These are phyloP conservation scores for Wallemia mellicola DNA, from an alignment of 1,284 basidiomycete species.

Conservation along the genomic window DNA sequence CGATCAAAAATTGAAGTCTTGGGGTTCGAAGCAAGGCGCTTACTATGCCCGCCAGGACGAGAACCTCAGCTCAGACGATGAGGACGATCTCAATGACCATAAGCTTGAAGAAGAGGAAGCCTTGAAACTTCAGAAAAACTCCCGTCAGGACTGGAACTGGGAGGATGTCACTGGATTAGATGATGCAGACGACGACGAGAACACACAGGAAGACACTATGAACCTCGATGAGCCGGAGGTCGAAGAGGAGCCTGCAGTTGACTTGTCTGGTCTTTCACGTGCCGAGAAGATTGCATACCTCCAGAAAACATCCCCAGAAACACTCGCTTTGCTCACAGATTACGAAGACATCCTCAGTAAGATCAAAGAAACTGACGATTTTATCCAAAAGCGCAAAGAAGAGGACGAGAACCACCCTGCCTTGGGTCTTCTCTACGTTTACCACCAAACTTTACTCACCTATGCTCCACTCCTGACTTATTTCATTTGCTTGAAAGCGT, in stretches of 20 bases:
- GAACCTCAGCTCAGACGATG: too few species aligned
- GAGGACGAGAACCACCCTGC: constrained; percentile 22
- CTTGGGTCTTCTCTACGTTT: constrained; percentile 36
- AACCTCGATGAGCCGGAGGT: background rate
- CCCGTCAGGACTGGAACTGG: constrained; percentile 36
- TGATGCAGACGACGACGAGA: constrained; percentile 1
- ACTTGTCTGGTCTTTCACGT: background rate
- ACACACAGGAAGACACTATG: constrained; percentile 3
- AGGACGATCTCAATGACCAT: too few species aligned
- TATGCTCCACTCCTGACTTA: constrained; percentile 76
- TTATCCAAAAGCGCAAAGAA: constrained; percentile 26
- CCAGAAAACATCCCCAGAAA: constrained; percentile 49
- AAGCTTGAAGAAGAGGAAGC: constrained; percentile 71
- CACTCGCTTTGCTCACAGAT: constrained; percentile 23
- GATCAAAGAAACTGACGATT: constrained; percentile 25
- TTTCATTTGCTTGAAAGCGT: constrained; percentile 59
- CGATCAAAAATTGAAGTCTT: too few species aligned
- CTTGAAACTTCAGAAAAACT: constrained; percentile 41
- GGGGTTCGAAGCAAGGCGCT: too few species aligned
- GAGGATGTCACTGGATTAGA: constrained; percentile 45
- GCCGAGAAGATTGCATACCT: constrained; percentile 20
- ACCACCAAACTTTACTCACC: constrained; percentile 58
- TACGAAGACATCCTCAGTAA: constrained; percentile 21
- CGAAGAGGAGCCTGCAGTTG: background rate
- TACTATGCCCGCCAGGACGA: too few species aligned